phyloP scores from a whole-genome alignment of 106 monocot species.

The Alisma plantagoaquatica region DNA sequence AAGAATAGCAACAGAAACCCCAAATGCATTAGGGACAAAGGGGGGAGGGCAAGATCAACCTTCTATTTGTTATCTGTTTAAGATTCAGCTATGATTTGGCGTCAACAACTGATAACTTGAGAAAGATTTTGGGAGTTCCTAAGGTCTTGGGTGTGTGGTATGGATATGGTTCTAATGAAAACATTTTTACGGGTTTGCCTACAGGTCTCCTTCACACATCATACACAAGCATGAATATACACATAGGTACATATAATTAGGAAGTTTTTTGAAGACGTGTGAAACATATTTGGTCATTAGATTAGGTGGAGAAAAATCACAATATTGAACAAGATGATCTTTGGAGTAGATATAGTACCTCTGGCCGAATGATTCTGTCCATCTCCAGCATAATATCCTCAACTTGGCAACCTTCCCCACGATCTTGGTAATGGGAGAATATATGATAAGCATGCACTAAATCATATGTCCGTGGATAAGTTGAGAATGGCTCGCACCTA shows the following conservation, averaged over 20 bases:
- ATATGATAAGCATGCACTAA: slow-evolving; percentile 80
- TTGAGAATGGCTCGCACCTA: slow-evolving; percentile 84
- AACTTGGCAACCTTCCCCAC: slow-evolving; percentile 42
- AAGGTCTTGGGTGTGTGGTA: too few species aligned
- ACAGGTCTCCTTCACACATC: background rate
- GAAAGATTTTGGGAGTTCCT: too few species aligned
- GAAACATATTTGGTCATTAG: background rate
- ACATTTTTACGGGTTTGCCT: background rate
- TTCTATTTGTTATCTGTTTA: too few species aligned
- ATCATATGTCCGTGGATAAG: slow-evolving; percentile 96
- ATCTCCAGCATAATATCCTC: slow-evolving; percentile 97
- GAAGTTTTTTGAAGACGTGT: background rate
- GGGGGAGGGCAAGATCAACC: too few species aligned
- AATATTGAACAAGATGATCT: background rate
- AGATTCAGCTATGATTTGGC: too few species aligned
- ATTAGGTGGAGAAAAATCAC: background rate
- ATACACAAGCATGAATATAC: background rate
- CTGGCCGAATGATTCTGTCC: slow-evolving; percentile 91
- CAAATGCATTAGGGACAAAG: too few species aligned
- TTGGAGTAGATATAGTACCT: slow-evolving; percentile 23
- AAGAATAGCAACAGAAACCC: too few species aligned
- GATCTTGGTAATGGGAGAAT: slow-evolving; percentile 62
- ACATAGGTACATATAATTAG: background rate
- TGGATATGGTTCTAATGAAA: too few species aligned
- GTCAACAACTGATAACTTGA: too few species aligned